Base-by-base conservation (phyloP, 768 basidiomycete species). In the Dendrothele bispora region DNA sequence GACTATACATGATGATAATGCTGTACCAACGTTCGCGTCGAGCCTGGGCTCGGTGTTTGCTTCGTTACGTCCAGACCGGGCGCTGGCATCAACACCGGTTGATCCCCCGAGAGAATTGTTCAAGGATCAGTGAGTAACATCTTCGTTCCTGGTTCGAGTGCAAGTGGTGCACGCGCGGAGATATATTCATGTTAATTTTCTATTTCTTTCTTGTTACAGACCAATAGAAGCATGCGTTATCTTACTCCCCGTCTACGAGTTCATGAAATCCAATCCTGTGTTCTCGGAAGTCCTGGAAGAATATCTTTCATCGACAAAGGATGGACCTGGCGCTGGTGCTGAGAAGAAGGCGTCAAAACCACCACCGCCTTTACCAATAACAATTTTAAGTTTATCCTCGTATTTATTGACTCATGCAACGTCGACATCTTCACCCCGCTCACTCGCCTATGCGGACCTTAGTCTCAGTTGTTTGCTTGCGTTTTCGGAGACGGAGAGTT, bases 341-440 rank as follows among this genome's bases (percentile, higher is more conserved):
- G 4, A n/a, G 60, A 60, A 1, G 67, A 60, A n/a, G 39, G 45
- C 7, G 56, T n/a, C 40, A 46, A 29, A 49, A 37, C 21, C 60
- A 32, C 45, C 61, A 5, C 55, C 73, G 1, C 72, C 76, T 5
- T 61, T 77, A 8, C 63, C 74, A 1, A 68, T 74, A 53, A 77
- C 75, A 10, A 59, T 83, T 10, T 56, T 87, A 38, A 76, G 80
- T 4, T 59, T 86, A 43, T 77, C 82, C 2, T 86, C 84, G 0
- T 87, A 87, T 64, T 56, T 87, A 39, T 63, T 86, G 44, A 77
- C 82, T 2, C 86, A 88, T 58, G 84, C 84, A 11, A 78, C 82
- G 10, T 83, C 86, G 4, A 67, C 76, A 1, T 71, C 74, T 2
- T 80, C 83, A 12, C 65, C 78, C 5, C 77, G 84, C 18, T 77